A percentile compares a stretch with the other conserved stretches of the same genome.
These are phyloP conservation scores for Parathielavia hyrcaniae DNA, from an alignment of 495 filamentous ascomycete species.

Conservation along the genomic window DNA sequence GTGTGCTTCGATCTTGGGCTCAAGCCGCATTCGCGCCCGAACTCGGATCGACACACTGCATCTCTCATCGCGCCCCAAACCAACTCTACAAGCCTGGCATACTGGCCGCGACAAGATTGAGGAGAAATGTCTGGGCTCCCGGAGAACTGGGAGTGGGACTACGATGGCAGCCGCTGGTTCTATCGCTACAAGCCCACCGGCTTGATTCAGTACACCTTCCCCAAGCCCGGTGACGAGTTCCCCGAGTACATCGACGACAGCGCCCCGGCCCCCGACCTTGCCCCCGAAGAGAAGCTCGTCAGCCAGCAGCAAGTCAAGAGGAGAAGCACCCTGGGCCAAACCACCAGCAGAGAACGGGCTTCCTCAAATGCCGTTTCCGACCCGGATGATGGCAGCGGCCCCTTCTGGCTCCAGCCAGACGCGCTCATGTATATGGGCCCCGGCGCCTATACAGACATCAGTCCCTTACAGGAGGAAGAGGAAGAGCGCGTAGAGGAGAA, in stretches of 20 bases:
- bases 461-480: slow-evolving; percentile 34
- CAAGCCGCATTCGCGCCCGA: background rate
- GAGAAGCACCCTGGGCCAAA: slow-evolving; percentile 21
- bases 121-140: slow-evolving; percentile 36
- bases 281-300: slow-evolving; percentile 35
- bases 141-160: slow-evolving; percentile 44
- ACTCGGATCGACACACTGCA: background rate
- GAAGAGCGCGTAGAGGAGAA: slow-evolving; percentile 9
- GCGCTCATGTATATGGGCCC: slow-evolving; percentile 40
- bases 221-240: slow-evolving; percentile 46
- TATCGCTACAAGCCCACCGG: slow-evolving; percentile 45
- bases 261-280: slow-evolving; percentile 30
- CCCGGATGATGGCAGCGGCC: slow-evolving; percentile 19
- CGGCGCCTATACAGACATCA: slow-evolving; percentile 34
- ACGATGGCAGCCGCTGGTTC: slow-evolving; percentile 46
- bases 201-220: slow-evolving; percentile 44
- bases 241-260: slow-evolving; percentile 39
- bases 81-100: background rate
- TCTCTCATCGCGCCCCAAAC: background rate
- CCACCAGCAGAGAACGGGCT: slow-evolving; percentile 15
- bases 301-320: slow-evolving; percentile 34
- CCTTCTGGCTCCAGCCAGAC: slow-evolving; percentile 40
- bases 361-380: slow-evolving; percentile 15
- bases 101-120: background rate
- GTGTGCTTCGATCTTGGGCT: background rate